These are phyloP conservation scores for Aphanocladium album DNA, from an alignment of 2,329 filamentous ascomycete genomes.

Conservation along the genomic window DNA sequence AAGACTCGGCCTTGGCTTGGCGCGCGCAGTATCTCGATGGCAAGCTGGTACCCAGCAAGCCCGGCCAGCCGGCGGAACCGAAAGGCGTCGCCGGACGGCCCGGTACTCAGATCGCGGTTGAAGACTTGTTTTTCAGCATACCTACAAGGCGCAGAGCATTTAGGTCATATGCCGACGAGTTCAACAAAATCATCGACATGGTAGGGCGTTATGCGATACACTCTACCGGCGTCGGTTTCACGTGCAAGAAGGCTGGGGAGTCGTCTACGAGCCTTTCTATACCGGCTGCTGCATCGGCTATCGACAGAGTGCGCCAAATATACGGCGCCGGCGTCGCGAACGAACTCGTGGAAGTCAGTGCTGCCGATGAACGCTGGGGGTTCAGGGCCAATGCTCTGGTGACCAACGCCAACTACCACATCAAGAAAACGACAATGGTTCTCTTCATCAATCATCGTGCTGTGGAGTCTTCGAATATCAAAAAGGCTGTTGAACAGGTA, in stretches of 20 bases:
- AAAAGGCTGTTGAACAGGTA: constrained; percentile 85
- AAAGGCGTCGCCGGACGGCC: constrained; percentile 81
- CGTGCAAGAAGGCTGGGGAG: constrained; percentile 94
- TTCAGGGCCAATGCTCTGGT: constrained; percentile 77
- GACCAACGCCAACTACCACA: constrained; percentile 91
- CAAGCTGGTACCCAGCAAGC: constrained; percentile 74
- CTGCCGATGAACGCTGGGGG: constrained; percentile 71
- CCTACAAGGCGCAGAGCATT: constrained; percentile 85
- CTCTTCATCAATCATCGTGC: constrained; percentile 96
- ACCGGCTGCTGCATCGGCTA: constrained; percentile 62
- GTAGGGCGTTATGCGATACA: constrained; percentile 92
- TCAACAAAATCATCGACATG: constrained; percentile 94
- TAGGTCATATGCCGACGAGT: constrained; percentile 86
- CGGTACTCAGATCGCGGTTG: constrained; percentile 92
- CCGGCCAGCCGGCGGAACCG: constrained; percentile 79
- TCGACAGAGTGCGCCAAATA: constrained; percentile 86
- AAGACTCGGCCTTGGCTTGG: constrained; percentile 83
- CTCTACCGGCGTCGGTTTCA: constrained; percentile 85
- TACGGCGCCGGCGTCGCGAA: constrained; percentile 81
- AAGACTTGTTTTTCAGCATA: constrained; percentile 96
- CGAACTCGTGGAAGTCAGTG: constrained; percentile 73
- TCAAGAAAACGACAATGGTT: constrained; percentile 81
- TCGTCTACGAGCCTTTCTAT: constrained; percentile 77
- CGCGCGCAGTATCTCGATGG: constrained; percentile 83
- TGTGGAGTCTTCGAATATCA: constrained; percentile 83